Base-by-base conservation (phyloP, 1,284 basidiomycete genomes). In the Cystobasidium slooffiae region DNA sequence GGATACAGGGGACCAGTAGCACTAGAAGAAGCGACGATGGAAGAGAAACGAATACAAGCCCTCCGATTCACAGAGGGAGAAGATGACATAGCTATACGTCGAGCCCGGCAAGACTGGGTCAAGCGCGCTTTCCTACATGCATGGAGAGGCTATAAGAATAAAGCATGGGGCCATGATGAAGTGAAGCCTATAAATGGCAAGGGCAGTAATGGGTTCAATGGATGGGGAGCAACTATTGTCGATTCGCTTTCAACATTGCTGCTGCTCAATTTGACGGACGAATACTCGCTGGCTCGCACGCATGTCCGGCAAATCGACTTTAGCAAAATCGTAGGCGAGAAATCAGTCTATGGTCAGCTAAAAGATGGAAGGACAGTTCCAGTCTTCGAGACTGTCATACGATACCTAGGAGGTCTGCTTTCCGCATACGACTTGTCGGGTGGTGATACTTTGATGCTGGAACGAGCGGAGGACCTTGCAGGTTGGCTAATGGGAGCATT, bases 311-410 rank as follows among this genome's bases (percentile, higher is more conserved):
- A 87, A 67, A 83, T 88, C 65, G 88, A 90, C 78, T 76, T 75
- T 62, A 72, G 58, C 61, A 53, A 68, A 0, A 47, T 74, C 14
- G 39, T 53, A 43, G 64, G 49, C 18, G 72, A 67, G 59, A 67
- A 14, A 12, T 58, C 68, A 9, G 59, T 39, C 24, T 55, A 56
- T 20, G 58, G 75, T 18, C 18, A 44, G 22, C 31, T 44, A 14
- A n/a, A 47, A 24, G 46, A 61, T 55, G 44, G 22, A 53, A 49
- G 61, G 66, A 75, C 67, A 6, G 51, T 79, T 75, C 90, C 90
- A 65, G 85, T 93, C 3, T 96, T 96, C 80, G 94, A 96, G 84
- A 93, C 91, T 0, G 91, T 89, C 0, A 97, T 97, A 76, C 90
- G 94, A 18, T 94, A 94, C 81, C 86, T 95, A 2, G 93, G 93